Evolutionary conservation across 345 rosid genomes (phyloP).

Genomic region (Salix brachista): DNA sequence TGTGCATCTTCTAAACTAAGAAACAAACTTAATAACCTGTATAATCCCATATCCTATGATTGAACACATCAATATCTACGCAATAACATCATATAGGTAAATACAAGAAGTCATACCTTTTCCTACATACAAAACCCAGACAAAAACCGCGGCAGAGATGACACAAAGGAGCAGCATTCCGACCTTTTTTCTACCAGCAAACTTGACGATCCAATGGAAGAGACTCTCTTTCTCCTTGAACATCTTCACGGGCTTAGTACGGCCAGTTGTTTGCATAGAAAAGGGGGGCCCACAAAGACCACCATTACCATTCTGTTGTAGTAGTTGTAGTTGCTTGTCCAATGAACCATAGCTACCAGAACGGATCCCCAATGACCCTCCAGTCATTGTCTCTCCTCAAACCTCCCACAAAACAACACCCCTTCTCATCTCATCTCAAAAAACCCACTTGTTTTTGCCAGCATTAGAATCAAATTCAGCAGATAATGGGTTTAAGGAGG

Average conservation of each 20-base stretch:
- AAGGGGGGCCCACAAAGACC: slow-evolving; percentile 5
- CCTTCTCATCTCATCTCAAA: slow-evolving; percentile 24
- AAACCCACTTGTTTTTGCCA: background rate
- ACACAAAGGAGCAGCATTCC: slow-evolving; percentile 86
- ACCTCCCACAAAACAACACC: slow-evolving; percentile 8
- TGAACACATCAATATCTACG: background rate
- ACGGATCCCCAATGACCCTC: slow-evolving; percentile 26
- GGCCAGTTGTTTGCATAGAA: slow-evolving; percentile 31
- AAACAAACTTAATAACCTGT: background rate
- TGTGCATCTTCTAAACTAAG: background rate
- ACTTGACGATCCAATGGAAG: slow-evolving; percentile 80
- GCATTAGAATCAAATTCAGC: background rate
- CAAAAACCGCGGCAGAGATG: slow-evolving; percentile 77
- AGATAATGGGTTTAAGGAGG: background rate
- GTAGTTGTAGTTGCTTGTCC: slow-evolving; percentile 20
- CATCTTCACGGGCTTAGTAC: slow-evolving; percentile 71
- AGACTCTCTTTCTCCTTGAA: slow-evolving; percentile 74
- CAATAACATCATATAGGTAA: background rate
- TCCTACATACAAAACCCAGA: slow-evolving; percentile 76
- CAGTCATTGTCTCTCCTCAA: slow-evolving; percentile 23
- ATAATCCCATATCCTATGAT: background rate
- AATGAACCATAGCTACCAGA: slow-evolving; percentile 27
- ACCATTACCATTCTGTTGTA: slow-evolving; percentile 20
- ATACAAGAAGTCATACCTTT: slow-evolving; percentile 54
- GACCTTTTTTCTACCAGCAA: slow-evolving; percentile 86